phyloP scores from a whole-genome alignment of 1,284 basidiomycete species.

The Grifola frondosa region DNA sequence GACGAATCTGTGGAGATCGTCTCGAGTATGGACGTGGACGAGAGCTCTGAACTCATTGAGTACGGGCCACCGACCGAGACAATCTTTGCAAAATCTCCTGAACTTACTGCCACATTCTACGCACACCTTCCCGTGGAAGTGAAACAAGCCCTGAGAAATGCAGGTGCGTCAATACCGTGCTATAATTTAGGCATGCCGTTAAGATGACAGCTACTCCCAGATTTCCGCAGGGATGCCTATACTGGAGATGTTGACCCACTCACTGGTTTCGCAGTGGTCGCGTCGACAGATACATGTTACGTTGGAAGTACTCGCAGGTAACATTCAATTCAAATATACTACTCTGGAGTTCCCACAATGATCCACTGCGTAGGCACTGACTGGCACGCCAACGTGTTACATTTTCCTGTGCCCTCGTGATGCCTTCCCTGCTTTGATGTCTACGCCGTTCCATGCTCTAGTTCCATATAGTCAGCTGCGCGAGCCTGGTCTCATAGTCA shows the following conservation, averaged over 20 bases:
- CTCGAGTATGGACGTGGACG: slow-evolving; percentile 67
- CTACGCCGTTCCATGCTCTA: slow-evolving; percentile 64
- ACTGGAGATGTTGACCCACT: slow-evolving; percentile 67
- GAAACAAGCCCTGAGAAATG: slow-evolving; percentile 64
- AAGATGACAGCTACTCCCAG: slow-evolving; percentile 35
- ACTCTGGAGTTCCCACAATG: not conserved
- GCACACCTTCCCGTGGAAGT: slow-evolving; percentile 72
- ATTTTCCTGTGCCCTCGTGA: slow-evolving; percentile 69
- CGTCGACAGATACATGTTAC: slow-evolving; percentile 72
- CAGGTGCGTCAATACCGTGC: slow-evolving; percentile 44
- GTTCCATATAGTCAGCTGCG: slow-evolving; percentile 67
- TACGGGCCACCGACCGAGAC: slow-evolving; percentile 44
- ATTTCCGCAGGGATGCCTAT: slow-evolving; percentile 66
- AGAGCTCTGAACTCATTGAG: slow-evolving; percentile 33
- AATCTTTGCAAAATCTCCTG: slow-evolving; percentile 70
- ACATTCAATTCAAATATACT: too few relatives aligned
- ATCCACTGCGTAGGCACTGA: slow-evolving; percentile 44
- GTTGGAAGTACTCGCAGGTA: slow-evolving; percentile 80
- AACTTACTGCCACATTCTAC: slow-evolving; percentile 68
- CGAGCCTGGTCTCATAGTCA: slow-evolving; percentile 76
- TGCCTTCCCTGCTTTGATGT: slow-evolving; percentile 34
- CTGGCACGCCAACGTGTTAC: slow-evolving; percentile 75
- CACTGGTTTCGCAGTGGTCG: slow-evolving; percentile 73
- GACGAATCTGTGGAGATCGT: slow-evolving; percentile 37
- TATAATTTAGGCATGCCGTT: not conserved